A percentile compares a stretch with the other conserved stretches of the same genome.
Conservation (phyloP, 345 rosid genomes). For the Diplotaxis tenuifolia region DNA sequence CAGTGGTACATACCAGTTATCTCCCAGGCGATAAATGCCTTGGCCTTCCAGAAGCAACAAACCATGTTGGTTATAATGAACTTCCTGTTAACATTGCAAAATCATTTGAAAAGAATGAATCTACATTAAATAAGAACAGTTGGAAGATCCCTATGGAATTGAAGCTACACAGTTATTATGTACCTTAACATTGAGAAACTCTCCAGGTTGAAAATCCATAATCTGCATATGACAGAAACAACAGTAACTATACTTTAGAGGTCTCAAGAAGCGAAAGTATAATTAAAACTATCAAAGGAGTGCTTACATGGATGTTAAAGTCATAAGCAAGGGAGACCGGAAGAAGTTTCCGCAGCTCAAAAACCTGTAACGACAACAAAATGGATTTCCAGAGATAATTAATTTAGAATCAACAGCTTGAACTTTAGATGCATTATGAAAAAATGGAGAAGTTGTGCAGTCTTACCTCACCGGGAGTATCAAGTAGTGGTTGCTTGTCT, state of each 20-base stretch:
- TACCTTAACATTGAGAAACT: slow-evolving; percentile 90
- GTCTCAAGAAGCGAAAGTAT: slow-evolving; percentile 13
- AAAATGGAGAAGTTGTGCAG: slow-evolving; percentile 10
- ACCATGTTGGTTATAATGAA: slow-evolving; percentile 94
- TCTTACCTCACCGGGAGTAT: slow-evolving; percentile 86
- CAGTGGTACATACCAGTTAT: slow-evolving; percentile 60
- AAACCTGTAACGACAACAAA: slow-evolving; percentile 47
- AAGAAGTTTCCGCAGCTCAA: slow-evolving; percentile 88
- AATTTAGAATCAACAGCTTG: background rate
- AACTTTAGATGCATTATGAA: background rate
- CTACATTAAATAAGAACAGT: background rate
- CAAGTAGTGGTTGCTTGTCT: slow-evolving; percentile 81
- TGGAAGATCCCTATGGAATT: background rate
- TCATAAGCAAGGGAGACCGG: slow-evolving; percentile 65
- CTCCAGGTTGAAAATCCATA: slow-evolving; percentile 96
- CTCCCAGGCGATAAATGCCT: slow-evolving; percentile 85
- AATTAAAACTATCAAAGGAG: background rate
- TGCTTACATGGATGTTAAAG: slow-evolving; percentile 88
- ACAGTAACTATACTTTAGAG: slow-evolving; percentile 9
- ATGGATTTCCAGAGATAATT: background rate
- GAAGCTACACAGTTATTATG: background rate
- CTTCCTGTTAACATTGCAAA: slow-evolving; percentile 56
- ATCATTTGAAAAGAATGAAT: background rate
- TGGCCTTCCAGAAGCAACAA: slow-evolving; percentile 89
- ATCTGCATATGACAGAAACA: slow-evolving; percentile 48